Evolutionary conservation across 371 early-diverging fungal species (phyloP), one percentile per base, ranked within the genome.

Genomic region (Aphelidium insulamus): DNA sequence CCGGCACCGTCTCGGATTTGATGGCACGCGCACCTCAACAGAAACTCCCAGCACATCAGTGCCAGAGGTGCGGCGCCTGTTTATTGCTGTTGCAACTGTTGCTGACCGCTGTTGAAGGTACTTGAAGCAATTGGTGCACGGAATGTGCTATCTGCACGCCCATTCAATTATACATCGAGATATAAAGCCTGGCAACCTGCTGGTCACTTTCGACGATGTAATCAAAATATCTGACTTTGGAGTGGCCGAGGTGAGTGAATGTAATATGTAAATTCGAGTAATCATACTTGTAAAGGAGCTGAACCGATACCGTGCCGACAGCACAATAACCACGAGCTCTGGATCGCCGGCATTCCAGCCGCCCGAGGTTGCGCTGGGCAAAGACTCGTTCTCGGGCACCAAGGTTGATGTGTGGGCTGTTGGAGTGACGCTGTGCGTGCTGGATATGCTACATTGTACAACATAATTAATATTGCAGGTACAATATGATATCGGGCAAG

Each of bases 131-230:
- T 34, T 59, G 12, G 54, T 62, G 7, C 55, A 62, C 19, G 62
- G 65, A 0, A 12, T 64, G 2, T 33, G 22, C 3, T 65, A 62
- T 30, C 39, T 65, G 39, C 66, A 73, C 54, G 40, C 53, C 22
- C 40, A 65, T 52, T 49, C 55, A 39, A 30, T 74, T 40, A 47
- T 50, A 40, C 50, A 65, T 58, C 48, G 44, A 25, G 77, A 77
- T 44, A 66, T 77, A 30, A 77, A 77, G 38, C 72, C 77, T 5
- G 66, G 59, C 17, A 77, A 77, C 40, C 46, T 74, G 36, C 49
- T 77, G 8, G 54, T 77, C 8, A 56, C 52, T 0, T 37, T 49
- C 16, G 57, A 65, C 33, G 73, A 69, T 12, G 45, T 47, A 2
- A 33, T 73, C 24, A 62, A 66, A 37, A 37, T 66, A 14, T 55